A percentile compares a stretch with the other conserved stretches of the same genome.
These are phyloP conservation scores for Discostella pseudostelligera DNA, from an alignment of 108 stramenopile genomes.

Conservation along the genomic window DNA sequence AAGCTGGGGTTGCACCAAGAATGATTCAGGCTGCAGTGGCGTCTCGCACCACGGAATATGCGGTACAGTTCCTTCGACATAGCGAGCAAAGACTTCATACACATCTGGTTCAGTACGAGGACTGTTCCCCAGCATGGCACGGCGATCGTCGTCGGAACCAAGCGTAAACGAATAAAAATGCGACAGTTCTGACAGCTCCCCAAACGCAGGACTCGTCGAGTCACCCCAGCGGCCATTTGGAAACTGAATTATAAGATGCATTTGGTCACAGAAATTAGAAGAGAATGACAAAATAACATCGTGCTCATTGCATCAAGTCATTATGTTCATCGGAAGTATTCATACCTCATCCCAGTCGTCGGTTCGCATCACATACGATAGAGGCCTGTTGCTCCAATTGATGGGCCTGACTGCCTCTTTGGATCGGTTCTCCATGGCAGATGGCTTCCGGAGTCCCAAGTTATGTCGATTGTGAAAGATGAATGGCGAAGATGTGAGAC, in stretches of 20 bases:
- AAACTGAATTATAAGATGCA: slow-evolving; percentile 12
- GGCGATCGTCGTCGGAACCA: slow-evolving; percentile 84
- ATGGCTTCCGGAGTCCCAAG: no score
- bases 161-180: slow-evolving; percentile 86
- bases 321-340: no score
- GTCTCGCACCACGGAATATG: slow-evolving; percentile 96
- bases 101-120: slow-evolving; percentile 77
- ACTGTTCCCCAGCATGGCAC: slow-evolving; percentile 90
- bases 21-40: slow-evolving; percentile 91
- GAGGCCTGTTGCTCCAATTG: slow-evolving; percentile 97
- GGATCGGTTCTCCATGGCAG: slow-evolving; percentile 62
- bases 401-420: slow-evolving; percentile 94
- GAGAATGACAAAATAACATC: no score
- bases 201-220: slow-evolving; percentile 88
- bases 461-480: no score
- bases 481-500: no score
- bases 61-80: slow-evolving; percentile 89
- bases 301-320: no score
- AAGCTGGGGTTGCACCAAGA: slow-evolving; percentile 73
- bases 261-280: no score
- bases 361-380: slow-evolving; percentile 90
- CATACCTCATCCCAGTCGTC: slow-evolving; percentile 92
- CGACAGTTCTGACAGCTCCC: slow-evolving; percentile 82
- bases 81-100: slow-evolving; percentile 90
- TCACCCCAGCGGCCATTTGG: slow-evolving; percentile 94